A percentile compares a stretch with the other conserved stretches of the same genome.
phyloP scores from a whole-genome alignment of 1,284 basidiomycete genomes.

The Cutaneotrichosporon sp. region DNA sequence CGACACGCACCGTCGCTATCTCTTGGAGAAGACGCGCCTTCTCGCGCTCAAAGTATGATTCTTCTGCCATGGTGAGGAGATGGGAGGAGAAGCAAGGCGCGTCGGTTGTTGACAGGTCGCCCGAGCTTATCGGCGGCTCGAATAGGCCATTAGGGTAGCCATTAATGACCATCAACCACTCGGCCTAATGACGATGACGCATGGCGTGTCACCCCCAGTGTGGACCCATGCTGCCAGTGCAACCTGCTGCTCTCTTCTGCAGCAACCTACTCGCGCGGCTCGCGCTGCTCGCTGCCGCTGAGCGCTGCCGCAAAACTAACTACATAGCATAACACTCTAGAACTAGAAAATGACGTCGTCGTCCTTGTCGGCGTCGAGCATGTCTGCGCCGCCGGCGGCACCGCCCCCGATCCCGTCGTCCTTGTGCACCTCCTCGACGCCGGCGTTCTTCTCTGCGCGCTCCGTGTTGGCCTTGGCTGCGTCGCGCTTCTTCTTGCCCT shows the following conservation, averaged over 20 bases:
- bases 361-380: slow-evolving; percentile 77
- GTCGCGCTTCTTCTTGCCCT: slow-evolving; percentile 94
- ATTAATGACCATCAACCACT: not conserved
- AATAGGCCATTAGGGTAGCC: not conserved
- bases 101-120: not conserved
- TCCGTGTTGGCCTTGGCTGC: slow-evolving; percentile 39
- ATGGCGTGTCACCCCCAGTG: not conserved
- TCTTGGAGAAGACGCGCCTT: slow-evolving; percentile 49
- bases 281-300: too few relatives aligned
- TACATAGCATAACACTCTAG: slow-evolving; percentile 49
- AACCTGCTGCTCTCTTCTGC: too few relatives aligned
- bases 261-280: too few relatives aligned
- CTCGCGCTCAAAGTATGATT: slow-evolving; percentile 52
- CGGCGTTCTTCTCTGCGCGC: slow-evolving; percentile 34
- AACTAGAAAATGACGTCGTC: slow-evolving; percentile 91
- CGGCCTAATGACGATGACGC: slow-evolving; percentile 3
- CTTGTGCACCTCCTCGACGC: slow-evolving; percentile 42
- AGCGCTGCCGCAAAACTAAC: not conserved
- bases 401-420: slow-evolving; percentile 53
- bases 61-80: slow-evolving; percentile 2
- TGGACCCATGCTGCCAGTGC: too few relatives aligned
- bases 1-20: slow-evolving; percentile 46
- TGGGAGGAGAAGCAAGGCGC: not conserved
- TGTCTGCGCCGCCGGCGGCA: slow-evolving; percentile 57
- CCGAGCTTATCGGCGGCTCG: not conserved